These are phyloP conservation scores for Colletotrichum musae DNA, from an alignment of 2,329 filamentous ascomycete genomes.

Conservation along the genomic window DNA sequence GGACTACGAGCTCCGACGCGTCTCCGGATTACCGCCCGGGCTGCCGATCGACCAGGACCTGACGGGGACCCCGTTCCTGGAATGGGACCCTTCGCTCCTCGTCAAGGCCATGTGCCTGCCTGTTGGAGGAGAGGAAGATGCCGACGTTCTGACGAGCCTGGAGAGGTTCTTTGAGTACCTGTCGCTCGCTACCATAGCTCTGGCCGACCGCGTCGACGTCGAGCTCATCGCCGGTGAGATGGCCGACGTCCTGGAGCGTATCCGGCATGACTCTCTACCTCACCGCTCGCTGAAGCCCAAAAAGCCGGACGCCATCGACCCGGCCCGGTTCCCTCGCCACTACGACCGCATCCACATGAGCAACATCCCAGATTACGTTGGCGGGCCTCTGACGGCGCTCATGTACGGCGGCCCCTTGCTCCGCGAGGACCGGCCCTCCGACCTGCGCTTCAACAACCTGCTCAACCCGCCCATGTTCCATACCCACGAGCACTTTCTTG, in stretches of 20 bases:
- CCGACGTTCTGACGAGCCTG: constrained; percentile 7
- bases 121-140: not conserved
- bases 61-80: too few relatives aligned
- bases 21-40: too few relatives aligned
- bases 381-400: constrained; percentile 46
- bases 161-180: constrained; percentile 25
- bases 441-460: constrained; percentile 46
- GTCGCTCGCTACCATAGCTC: not conserved
- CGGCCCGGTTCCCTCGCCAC: too few relatives aligned
- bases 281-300: too few relatives aligned
- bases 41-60: too few relatives aligned
- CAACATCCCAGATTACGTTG: constrained; percentile 46
- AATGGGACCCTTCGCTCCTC: too few relatives aligned
- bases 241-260: constrained; percentile 45
- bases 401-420: constrained; percentile 46
- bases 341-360: too few relatives aligned
- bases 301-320: too few relatives aligned
- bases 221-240: constrained; percentile 50
- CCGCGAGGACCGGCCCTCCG: constrained; percentile 43
- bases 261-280: too few relatives aligned
- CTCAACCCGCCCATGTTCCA: constrained; percentile 47
- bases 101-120: constrained; percentile 23
- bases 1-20: too few relatives aligned
- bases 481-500: constrained; percentile 45
- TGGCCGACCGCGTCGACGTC: constrained; percentile 33